Percentiles rank a stretch among this genome's conserved stretches.
Conservation (phyloP, 176 grass and related monocot genomes). For the Lolium perenne region DNA sequence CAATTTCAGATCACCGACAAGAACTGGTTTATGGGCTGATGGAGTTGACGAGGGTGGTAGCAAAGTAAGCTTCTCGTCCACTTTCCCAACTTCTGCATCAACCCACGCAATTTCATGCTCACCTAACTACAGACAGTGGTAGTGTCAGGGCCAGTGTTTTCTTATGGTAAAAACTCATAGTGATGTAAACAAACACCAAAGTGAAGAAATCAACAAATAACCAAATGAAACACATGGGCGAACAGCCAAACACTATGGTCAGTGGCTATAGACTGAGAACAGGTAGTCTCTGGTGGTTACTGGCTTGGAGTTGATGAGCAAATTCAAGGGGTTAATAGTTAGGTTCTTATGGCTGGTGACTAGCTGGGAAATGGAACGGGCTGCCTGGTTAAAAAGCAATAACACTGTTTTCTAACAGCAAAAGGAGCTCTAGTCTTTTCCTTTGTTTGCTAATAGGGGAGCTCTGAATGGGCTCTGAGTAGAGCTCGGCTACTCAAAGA, state of each 20-base stretch:
- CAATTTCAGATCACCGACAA: constrained; percentile 82
- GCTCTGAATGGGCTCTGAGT: not conserved
- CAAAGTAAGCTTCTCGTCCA: constrained; percentile 50
- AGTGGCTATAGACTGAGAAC: not conserved
- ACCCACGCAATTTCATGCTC: constrained; percentile 89
- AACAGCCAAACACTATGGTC: constrained; percentile 4
- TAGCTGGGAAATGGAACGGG: not conserved
- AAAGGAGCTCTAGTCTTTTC: not conserved
- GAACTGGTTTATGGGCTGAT: constrained; percentile 75
- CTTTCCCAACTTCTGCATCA: not conserved
- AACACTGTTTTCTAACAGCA: not conserved
- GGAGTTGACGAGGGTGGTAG: not conserved
- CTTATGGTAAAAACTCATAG: not conserved
- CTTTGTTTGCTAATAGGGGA: not conserved
- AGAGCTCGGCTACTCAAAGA: not conserved
- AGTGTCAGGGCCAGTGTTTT: not conserved
- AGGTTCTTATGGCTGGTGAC: not conserved
- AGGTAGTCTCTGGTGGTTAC: not conserved
- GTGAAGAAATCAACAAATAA: not conserved
- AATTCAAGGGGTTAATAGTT: not conserved
- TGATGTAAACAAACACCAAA: not conserved
- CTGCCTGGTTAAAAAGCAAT: not conserved
- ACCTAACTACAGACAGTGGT: not conserved
- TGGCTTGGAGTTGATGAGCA: not conserved
- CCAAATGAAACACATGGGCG: not conserved